These are phyloP conservation scores for Macaranga tanarius DNA, from an alignment of 441 rosid genomes.

Conservation along the genomic window DNA sequence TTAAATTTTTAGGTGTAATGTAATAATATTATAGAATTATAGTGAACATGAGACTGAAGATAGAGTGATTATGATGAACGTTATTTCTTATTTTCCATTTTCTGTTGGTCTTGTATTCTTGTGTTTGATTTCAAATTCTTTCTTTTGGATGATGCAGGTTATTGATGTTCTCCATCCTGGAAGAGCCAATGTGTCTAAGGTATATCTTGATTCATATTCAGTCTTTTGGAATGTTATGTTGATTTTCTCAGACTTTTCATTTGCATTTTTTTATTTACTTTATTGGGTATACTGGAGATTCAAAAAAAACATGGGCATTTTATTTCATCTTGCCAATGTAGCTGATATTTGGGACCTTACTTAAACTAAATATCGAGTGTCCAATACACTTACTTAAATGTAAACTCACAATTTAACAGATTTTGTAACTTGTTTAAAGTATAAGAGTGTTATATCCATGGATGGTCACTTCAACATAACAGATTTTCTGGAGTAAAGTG, in stretches of 20 bases:
- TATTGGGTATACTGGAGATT: too few species aligned
- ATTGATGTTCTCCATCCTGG: constrained; percentile 97
- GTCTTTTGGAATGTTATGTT: not conserved
- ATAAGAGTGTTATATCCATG: not conserved
- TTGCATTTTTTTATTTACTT: not conserved
- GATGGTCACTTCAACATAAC: too few species aligned
- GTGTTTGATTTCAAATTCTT: constrained; percentile 1
- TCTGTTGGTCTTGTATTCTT: not conserved
- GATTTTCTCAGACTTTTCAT: not conserved
- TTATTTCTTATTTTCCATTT: not conserved
- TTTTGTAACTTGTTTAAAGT: too few species aligned
- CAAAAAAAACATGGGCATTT: too few species aligned
- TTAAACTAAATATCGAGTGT: too few species aligned
- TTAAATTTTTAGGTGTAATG: not conserved
- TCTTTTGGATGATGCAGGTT: constrained; percentile 39
- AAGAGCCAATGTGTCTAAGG: constrained; percentile 87
- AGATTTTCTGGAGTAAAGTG: not conserved
- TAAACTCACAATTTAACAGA: too few species aligned
- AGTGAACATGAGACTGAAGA: not conserved
- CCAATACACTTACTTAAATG: too few species aligned
- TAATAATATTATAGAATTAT: not conserved
- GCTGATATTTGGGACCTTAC: too few species aligned
- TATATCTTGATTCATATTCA: constrained; percentile 22
- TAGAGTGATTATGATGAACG: too few species aligned
- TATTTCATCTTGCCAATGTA: not conserved